phyloP scores from a whole-genome alignment of 139 green algal genomes.

The Chlamydomonas applanata region DNA sequence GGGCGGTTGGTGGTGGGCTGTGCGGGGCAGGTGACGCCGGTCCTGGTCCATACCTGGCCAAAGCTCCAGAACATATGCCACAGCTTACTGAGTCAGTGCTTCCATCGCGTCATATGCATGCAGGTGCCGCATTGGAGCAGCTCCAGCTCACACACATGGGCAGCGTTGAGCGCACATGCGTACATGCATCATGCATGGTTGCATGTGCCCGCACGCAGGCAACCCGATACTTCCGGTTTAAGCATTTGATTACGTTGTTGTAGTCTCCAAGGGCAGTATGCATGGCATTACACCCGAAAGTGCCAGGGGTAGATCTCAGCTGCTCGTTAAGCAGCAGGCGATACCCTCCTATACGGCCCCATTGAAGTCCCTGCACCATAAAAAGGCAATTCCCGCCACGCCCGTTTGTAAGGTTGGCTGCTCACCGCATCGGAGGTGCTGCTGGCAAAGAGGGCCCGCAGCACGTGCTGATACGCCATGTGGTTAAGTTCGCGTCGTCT shows the following conservation, averaged over 20 bases:
- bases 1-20: no score
- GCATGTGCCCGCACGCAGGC: no score
- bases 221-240: no score
- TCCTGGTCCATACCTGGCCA: no score
- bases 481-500: background rate
- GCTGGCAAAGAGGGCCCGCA: conserved; percentile 1
- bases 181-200: background rate
- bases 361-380: background rate
- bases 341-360: background rate
- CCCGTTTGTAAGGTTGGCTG: no score
- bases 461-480: background rate
- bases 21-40: no score
- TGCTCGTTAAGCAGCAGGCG: background rate
- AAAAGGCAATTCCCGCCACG: no score
- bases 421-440: conserved; percentile 4
- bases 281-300: background rate
- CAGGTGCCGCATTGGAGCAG: background rate
- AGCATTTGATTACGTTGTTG: no score
- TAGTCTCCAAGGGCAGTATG: background rate
- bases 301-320: background rate
- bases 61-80: no score
- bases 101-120: no score
- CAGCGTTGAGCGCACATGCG: background rate
- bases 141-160: background rate
- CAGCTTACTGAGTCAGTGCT: no score